Conservation (phyloP, 2,329 filamentous ascomycete species). For the Sarocladium brachiariae region DNA sequence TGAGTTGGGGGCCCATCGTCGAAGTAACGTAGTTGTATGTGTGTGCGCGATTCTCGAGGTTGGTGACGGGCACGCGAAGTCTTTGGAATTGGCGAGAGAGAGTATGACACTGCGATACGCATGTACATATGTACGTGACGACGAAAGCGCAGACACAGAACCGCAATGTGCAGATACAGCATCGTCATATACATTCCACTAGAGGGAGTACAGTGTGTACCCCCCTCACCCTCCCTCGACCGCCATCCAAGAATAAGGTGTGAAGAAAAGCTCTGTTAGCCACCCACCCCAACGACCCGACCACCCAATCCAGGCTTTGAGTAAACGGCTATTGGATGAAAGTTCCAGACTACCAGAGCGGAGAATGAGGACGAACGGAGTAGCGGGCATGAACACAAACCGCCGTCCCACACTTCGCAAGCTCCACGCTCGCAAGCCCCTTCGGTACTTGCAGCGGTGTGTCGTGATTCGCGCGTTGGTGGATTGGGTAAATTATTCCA, state of each 20-base stretch:
- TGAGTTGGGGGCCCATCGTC: background rate
- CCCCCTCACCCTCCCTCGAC: background rate
- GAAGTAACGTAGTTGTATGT: background rate
- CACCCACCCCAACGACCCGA: no score
- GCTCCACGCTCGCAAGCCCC: no score
- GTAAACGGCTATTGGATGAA: background rate
- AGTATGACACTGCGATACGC: no score
- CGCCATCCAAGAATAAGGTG: background rate
- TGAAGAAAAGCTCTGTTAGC: background rate
- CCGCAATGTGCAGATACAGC: background rate
- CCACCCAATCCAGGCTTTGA: background rate
- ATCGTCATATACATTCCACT: background rate
- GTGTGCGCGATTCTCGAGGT: background rate
- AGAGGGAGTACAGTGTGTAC: background rate
- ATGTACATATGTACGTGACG: no score
- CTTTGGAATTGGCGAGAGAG: no score
- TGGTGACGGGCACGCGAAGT: no score
- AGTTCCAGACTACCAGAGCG: background rate
- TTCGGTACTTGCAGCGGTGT: background rate
- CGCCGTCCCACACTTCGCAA: background rate
- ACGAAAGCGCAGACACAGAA: no score
- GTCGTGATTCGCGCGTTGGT: no score
- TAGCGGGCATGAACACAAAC: background rate
- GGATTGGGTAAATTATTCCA: no score
- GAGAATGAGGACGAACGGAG: background rate